phyloP scores from a whole-genome alignment of 352 stramenopile species.

The Albugo laibachii region DNA sequence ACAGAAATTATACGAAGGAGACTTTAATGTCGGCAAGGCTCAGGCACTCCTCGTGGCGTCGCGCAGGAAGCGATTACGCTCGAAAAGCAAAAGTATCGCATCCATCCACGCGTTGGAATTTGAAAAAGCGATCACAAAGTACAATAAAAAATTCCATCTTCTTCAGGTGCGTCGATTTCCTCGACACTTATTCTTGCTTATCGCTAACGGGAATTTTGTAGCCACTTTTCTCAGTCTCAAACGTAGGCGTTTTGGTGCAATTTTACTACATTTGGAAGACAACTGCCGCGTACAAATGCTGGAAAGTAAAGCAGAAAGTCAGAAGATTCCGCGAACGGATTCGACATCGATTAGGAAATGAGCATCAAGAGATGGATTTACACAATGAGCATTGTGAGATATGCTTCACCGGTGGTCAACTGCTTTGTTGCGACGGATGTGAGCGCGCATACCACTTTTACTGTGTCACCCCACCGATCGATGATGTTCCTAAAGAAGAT shows the following conservation, averaged over 20 bases:
- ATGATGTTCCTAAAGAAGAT: conserved; percentile 25
- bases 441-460: conserved; percentile 47
- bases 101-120: conserved; percentile 19
- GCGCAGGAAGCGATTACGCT: conserved; percentile 13
- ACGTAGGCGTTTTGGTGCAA: conserved; percentile 30
- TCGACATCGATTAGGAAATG: conserved; percentile 16
- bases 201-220: background rate
- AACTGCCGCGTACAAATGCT: conserved; percentile 24
- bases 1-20: conserved; percentile 30
- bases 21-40: conserved; percentile 24
- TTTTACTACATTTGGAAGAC: conserved; percentile 56
- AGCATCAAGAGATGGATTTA: conserved; percentile 18
- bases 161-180: conserved; percentile 20
- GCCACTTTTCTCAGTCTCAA: background rate
- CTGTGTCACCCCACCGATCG: conserved; percentile 43
- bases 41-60: conserved; percentile 15
- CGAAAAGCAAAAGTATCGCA: conserved; percentile 9
- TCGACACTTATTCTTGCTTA: background rate
- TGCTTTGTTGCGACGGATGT: conserved; percentile 51
- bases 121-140: conserved; percentile 14
- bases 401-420: conserved; percentile 35
- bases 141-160: conserved; percentile 41
- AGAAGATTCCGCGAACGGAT: conserved; percentile 29
- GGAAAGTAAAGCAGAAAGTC: conserved; percentile 16
- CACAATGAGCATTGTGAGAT: conserved; percentile 45